Percentiles rank a stretch among this genome's conserved stretches.
phyloP scores from a whole-genome alignment of 148 eudicot species.

The Rhododendron kiyosumense region DNA sequence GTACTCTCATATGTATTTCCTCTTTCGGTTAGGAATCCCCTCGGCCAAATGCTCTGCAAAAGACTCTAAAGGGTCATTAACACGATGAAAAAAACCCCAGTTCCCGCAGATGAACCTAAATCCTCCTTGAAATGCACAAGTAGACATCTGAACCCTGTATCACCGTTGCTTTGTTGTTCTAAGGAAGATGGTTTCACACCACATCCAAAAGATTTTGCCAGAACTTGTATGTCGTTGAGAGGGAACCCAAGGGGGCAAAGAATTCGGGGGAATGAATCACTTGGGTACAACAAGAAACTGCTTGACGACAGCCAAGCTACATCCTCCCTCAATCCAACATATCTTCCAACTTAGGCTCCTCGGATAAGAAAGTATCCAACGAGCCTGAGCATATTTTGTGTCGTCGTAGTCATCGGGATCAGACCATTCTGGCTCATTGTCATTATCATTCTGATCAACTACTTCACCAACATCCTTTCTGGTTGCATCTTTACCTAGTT shows the following conservation, averaged over 20 bases:
- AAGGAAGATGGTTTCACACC: not conserved
- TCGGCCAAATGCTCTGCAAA: not conserved
- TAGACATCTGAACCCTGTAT: not conserved
- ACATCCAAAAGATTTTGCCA: slow-evolving; percentile 3
- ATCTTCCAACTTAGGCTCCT: slow-evolving; percentile 86
- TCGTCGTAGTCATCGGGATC: slow-evolving; percentile 79
- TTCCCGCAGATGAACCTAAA: not conserved
- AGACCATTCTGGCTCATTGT: slow-evolving; percentile 49
- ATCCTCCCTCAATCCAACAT: slow-evolving; percentile 50
- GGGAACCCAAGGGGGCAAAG: not conserved
- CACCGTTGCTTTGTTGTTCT: not conserved
- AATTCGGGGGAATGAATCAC: not conserved
- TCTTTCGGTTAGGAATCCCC: not conserved
- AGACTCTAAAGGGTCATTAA: not conserved
- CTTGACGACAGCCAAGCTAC: not conserved
- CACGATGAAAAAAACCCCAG: not conserved
- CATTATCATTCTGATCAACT: slow-evolving; percentile 36
- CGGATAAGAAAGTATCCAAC: slow-evolving; percentile 26
- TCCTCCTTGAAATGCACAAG: not conserved
- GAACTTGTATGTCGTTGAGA: not conserved
- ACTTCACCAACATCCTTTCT: slow-evolving; percentile 39
- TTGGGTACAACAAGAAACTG: not conserved
- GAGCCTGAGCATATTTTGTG: not conserved
- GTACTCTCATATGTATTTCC: not conserved
- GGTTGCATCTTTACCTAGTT: slow-evolving; percentile 30